A percentile compares a stretch with the other conserved stretches of the same genome.
Conservation (phyloP, 176 grass and related monocot species). For the Saccharum spontaneum region DNA sequence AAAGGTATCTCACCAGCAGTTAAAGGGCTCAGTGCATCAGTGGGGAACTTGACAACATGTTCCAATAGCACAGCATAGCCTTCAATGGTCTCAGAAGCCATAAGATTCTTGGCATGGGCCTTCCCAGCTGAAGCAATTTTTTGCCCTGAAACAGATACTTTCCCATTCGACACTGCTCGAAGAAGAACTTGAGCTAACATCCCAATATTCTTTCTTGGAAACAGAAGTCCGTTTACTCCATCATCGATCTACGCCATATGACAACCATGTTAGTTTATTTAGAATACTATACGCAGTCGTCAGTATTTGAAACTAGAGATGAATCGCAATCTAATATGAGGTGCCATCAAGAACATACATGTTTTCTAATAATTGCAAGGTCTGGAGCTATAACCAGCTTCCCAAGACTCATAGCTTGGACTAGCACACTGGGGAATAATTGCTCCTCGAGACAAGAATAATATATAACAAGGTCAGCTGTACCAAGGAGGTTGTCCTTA, state of each 20-base stretch:
- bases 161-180: conserved; percentile 62
- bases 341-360: conserved; percentile 52
- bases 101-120: conserved; percentile 76
- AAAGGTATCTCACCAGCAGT: conserved; percentile 57
- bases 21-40: conserved; percentile 64
- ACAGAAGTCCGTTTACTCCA: conserved; percentile 82
- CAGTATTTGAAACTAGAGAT: conserved; percentile 18
- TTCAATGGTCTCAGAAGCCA: conserved; percentile 79
- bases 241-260: conserved; percentile 75
- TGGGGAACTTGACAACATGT: conserved; percentile 73
- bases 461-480: conserved; percentile 82
- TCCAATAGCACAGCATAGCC: conserved; percentile 70
- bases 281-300: conserved; percentile 5
- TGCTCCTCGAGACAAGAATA: conserved; percentile 90
- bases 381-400: conserved; percentile 95
- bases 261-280: conserved; percentile 28
- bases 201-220: conserved; percentile 59
- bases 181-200: conserved; percentile 61
- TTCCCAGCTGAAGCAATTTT: conserved; percentile 78
- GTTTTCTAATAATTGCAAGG: conserved; percentile 74
- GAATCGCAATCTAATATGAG: conserved; percentile 30
- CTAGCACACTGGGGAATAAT: conserved; percentile 73
- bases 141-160: conserved; percentile 59
- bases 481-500: conserved; percentile 50
- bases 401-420: conserved; percentile 81